Percentiles rank a stretch among this genome's conserved stretches.
Evolutionary conservation across 805 yeast genomes (phyloP).

Genomic region (Myxozyma monticola): DNA sequence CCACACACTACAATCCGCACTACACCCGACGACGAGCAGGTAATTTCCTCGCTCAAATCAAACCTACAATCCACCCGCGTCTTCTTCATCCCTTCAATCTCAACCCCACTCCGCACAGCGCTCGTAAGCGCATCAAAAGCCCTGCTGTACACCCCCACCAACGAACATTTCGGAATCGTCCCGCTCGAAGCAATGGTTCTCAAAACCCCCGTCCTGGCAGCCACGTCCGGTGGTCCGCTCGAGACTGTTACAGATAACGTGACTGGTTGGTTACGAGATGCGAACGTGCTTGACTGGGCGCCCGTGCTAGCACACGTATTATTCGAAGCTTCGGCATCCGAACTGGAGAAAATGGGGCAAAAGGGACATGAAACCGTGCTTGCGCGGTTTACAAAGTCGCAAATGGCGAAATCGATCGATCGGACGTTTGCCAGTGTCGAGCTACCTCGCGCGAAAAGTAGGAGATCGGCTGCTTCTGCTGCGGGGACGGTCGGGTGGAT

Average conservation of each 20-base stretch:
- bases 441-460: too few relatives aligned
- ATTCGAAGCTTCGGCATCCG: conserved; percentile 26
- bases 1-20: conserved; percentile 51
- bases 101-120: conserved; percentile 61
- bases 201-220: conserved; percentile 81
- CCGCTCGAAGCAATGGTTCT: conserved; percentile 92
- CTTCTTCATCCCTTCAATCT: conserved; percentile 78
- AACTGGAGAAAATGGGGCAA: conserved; percentile 35
- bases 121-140: conserved; percentile 59
- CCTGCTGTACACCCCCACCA: conserved; percentile 82
- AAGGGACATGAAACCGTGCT: conserved; percentile 38
- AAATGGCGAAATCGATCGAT: conserved; percentile 24
- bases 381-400: conserved; percentile 36
- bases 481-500: conserved; percentile 17
- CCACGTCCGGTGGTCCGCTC: conserved; percentile 87
- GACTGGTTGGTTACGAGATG: conserved; percentile 40
- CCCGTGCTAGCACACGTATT: conserved; percentile 37
- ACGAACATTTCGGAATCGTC: conserved; percentile 96
- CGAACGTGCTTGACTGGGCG: conserved; percentile 41
- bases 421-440: too few relatives aligned
- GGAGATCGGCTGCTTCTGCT: too few relatives aligned
- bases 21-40: conserved; percentile 25
- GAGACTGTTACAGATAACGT: conserved; percentile 63
- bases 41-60: neutral
- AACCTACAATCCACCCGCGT: conserved; percentile 44